Evolutionary conservation across 345 rosid species (phyloP).

Genomic region (Anacardium occidentale): DNA sequence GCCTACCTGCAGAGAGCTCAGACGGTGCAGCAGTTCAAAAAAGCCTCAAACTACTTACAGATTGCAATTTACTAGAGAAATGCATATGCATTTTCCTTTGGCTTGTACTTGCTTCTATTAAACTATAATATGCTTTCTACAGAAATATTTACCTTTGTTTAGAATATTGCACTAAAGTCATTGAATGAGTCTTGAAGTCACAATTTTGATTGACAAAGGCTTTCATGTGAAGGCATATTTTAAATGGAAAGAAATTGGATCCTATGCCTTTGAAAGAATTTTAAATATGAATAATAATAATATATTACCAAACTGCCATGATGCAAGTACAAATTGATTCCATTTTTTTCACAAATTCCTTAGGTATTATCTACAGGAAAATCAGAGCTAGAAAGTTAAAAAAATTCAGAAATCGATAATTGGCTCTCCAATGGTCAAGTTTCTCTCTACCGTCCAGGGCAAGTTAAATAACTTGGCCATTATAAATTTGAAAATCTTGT

Average conservation of each 20-base stretch:
- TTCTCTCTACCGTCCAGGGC: slow-evolving; percentile 89
- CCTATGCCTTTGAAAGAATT: background rate
- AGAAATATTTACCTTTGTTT: background rate
- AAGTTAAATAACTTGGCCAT: slow-evolving; percentile 81
- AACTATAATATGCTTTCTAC: background rate
- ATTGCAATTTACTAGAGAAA: background rate
- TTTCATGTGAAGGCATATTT: background rate
- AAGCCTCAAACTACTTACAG: background rate
- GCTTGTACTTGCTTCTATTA: background rate
- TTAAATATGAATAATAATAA: background rate
- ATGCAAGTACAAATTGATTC: no score
- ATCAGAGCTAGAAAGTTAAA: no score
- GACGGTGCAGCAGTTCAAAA: background rate
- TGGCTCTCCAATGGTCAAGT: slow-evolving; percentile 87
- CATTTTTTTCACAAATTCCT: no score
- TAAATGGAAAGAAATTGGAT: background rate
- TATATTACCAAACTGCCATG: background rate
- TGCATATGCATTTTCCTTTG: background rate
- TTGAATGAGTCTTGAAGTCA: background rate
- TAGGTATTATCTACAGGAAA: no score
- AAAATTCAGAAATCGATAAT: slow-evolving; percentile 64
- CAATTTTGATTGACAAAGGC: background rate
- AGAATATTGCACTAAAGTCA: background rate
- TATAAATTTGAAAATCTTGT: slow-evolving; percentile 94
- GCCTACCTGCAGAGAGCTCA: slow-evolving; percentile 2